Evolutionary conservation across 179 eudicot species (phyloP).

Genomic region (Nepenthes alata): DNA sequence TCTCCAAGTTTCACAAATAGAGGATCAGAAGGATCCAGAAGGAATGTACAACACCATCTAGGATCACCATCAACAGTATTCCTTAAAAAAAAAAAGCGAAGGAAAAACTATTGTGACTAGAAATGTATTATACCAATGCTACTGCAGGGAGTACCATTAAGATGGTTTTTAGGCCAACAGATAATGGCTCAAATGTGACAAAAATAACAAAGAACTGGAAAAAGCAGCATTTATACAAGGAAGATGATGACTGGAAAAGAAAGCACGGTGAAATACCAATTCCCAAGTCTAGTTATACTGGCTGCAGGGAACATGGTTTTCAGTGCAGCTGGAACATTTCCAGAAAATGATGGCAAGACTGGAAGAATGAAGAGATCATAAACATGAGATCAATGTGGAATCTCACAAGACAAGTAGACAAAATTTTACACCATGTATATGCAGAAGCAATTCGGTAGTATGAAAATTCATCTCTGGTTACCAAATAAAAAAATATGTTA

Average conservation of each 20-base stretch:
- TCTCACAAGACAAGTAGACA: background rate
- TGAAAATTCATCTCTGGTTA: too few species aligned
- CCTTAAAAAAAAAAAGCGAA: constrained; percentile 18
- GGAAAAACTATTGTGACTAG: background rate
- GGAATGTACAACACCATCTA: constrained; percentile 95
- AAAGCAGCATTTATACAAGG: background rate
- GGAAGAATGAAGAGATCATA: constrained; percentile 7
- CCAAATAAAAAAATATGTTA: background rate
- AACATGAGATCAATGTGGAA: constrained; percentile 2
- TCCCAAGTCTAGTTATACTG: constrained; percentile 82
- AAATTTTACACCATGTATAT: background rate
- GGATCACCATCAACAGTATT: constrained; percentile 74
- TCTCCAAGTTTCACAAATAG: constrained; percentile 75
- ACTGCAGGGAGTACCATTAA: constrained; percentile 1
- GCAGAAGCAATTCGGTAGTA: too few species aligned
- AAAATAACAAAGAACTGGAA: background rate
- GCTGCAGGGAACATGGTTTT: constrained; percentile 66
- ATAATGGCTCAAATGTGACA: background rate
- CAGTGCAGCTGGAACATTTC: constrained; percentile 85
- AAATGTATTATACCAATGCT: background rate
- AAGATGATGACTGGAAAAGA: constrained; percentile 2
- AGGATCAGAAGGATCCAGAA: constrained; percentile 96
- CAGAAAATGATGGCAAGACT: constrained; percentile 97
- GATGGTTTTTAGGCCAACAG: background rate
- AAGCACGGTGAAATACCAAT: constrained; percentile 44